A percentile compares a stretch with the other conserved stretches of the same genome.
Conservation (phyloP, 345 rosid genomes). For the Tarenaya hassleriana region DNA sequence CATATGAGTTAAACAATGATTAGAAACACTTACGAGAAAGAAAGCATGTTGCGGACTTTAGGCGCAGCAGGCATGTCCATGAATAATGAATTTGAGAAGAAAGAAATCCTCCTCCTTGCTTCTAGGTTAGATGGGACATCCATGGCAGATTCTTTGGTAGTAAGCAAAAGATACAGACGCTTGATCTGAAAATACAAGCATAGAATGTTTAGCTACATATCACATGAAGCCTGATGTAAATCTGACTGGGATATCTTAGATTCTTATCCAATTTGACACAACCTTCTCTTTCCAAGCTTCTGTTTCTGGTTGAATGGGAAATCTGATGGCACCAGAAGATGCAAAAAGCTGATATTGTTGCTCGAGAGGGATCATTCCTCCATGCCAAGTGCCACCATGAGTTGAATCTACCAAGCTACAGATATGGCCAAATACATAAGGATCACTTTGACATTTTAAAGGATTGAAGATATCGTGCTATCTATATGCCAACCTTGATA, state of each 20-base stretch:
- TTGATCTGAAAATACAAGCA: constrained; percentile 49
- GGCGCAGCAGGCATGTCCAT: constrained; percentile 98
- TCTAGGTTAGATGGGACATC: constrained; percentile 98
- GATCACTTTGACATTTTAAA: constrained; percentile 7
- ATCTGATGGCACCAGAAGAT: constrained; percentile 78
- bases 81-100: constrained; percentile 95
- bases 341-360: constrained; percentile 80
- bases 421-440: constrained; percentile 16
- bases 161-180: constrained; percentile 67
- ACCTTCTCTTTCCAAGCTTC: constrained; percentile 99
- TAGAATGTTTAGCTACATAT: constrained; percentile 8
- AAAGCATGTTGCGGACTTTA: constrained; percentile 98
- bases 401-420: constrained; percentile 63
- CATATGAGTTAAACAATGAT: background rate
- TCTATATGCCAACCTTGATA: constrained; percentile 46
- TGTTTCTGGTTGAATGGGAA: constrained; percentile 60
- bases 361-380: constrained; percentile 51
- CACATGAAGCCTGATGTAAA: constrained; percentile 1
- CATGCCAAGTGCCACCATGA: constrained; percentile 69
- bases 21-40: constrained; percentile 81
- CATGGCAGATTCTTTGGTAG: constrained; percentile 99
- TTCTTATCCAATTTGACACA: constrained; percentile 12
- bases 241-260: constrained; percentile 5
- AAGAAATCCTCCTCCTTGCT: constrained; percentile 95
- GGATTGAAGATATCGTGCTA: constrained; percentile 11